A percentile compares a stretch with the other conserved stretches of the same genome.
Conservation (phyloP, 805 yeast species). For the Lipomyces anomalus region DNA sequence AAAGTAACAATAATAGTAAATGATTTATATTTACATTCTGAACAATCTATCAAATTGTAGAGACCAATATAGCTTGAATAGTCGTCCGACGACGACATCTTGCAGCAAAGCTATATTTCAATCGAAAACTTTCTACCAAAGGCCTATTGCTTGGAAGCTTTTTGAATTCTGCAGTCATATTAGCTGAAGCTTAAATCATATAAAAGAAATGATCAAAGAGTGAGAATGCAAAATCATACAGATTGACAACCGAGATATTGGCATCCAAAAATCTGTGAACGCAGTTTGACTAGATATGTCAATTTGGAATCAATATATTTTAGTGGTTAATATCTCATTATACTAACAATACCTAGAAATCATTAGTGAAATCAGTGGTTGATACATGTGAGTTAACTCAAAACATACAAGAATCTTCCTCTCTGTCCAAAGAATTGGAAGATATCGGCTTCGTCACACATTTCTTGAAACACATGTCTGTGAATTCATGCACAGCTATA, state of each 20-base stretch:
- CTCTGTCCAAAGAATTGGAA: constrained; percentile 41
- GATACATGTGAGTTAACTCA: background rate
- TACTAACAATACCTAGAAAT: constrained; percentile 5
- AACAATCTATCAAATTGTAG: too few species aligned
- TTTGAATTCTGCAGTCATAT: too few species aligned
- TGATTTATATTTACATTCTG: too few species aligned
- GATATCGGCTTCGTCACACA: constrained; percentile 49
- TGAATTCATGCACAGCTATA: constrained; percentile 72
- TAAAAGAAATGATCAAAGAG: too few species aligned
- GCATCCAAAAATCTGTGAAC: constrained; percentile 82
- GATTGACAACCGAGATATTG: constrained; percentile 73
- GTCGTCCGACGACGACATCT: too few species aligned
- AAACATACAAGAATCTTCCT: constrained; percentile 58
- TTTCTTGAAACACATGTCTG: constrained; percentile 85
- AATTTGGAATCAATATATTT: constrained; percentile 2
- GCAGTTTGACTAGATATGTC: constrained; percentile 54
- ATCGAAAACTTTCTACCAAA: too few species aligned
- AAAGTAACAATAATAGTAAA: too few species aligned
- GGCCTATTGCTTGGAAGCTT: too few species aligned
- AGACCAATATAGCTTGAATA: too few species aligned
- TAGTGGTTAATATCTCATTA: background rate
- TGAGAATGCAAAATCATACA: too few species aligned
- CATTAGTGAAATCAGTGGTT: background rate
- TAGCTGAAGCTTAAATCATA: too few species aligned
- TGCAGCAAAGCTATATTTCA: too few species aligned